Percentiles rank a stretch among this genome's conserved stretches.
These are phyloP conservation scores for Penicillium digitatum DNA, from an alignment of 2,329 filamentous ascomycete species.

Conservation along the genomic window DNA sequence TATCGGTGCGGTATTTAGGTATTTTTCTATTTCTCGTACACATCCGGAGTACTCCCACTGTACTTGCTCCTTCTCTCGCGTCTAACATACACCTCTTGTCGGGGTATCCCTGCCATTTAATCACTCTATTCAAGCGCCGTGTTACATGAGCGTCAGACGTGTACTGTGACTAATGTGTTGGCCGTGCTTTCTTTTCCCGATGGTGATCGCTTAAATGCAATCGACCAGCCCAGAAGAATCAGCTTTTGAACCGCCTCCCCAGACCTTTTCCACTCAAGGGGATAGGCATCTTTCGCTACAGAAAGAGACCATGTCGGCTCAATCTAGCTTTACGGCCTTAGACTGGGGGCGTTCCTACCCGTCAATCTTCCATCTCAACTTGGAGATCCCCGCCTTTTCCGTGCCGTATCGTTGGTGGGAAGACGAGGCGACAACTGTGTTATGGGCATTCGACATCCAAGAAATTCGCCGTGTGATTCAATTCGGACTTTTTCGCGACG, in stretches of 20 bases:
- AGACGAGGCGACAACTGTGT: constrained; percentile 37
- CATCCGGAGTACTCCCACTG: not conserved
- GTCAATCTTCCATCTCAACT: constrained; percentile 28
- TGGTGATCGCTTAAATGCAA: constrained; percentile 20
- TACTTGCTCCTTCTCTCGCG: not conserved
- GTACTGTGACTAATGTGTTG: constrained; percentile 14
- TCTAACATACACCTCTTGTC: not conserved
- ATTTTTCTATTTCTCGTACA: constrained; percentile 1
- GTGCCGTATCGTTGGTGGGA: constrained; percentile 41
- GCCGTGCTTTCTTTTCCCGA: not conserved
- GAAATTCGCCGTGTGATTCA: constrained; percentile 39
- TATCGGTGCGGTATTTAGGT: not conserved
- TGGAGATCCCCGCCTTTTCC: constrained; percentile 34
- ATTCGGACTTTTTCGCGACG: constrained; percentile 37
- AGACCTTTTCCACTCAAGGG: not conserved
- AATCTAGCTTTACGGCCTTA: not conserved
- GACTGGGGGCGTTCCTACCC: constrained; percentile 25
- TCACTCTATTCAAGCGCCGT: constrained; percentile 10
- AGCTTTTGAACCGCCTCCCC: constrained; percentile 7
- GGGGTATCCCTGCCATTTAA: constrained; percentile 4
- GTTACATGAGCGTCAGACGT: constrained; percentile 12
- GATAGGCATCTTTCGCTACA: not conserved
- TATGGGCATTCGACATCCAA: constrained; percentile 39
- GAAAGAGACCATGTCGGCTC: constrained; percentile 8
- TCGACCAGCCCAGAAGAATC: constrained; percentile 11